These are phyloP conservation scores for Incumbomyces delicatus DNA, from an alignment of 2,329 filamentous ascomycete species.

Conservation along the genomic window DNA sequence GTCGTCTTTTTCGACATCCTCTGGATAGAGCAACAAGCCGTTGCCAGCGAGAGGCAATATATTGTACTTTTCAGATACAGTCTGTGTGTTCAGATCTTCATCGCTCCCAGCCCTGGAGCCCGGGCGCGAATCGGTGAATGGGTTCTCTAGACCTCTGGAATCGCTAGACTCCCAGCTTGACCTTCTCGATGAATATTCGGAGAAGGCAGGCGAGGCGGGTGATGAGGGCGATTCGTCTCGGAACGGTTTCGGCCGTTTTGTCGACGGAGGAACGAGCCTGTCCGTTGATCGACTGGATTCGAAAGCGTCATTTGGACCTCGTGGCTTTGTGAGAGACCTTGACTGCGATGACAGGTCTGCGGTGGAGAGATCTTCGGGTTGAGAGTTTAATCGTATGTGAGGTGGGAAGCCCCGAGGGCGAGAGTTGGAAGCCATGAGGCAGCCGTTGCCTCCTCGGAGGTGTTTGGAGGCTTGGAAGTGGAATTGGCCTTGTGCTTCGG, in stretches of 20 bases:
- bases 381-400: slow-evolving; percentile 57
- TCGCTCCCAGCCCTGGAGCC: slow-evolving; percentile 48
- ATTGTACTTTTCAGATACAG: slow-evolving; percentile 64
- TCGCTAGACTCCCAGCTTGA: slow-evolving; percentile 59
- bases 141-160: slow-evolving; percentile 42
- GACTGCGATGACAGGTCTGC: slow-evolving; percentile 12
- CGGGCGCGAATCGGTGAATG: slow-evolving; percentile 49
- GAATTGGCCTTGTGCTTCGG: no score
- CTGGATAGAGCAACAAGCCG: slow-evolving; percentile 57
- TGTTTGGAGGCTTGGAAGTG: no score
- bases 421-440: not conserved
- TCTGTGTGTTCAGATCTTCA: slow-evolving; percentile 59
- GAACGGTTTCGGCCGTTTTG: slow-evolving; percentile 19
- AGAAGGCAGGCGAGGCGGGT: slow-evolving; percentile 39
- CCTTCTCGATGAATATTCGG: slow-evolving; percentile 48
- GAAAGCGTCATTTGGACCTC: not conserved
- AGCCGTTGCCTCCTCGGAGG: not conserved
- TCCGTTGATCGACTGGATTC: slow-evolving; percentile 12
- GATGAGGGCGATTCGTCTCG: slow-evolving; percentile 41
- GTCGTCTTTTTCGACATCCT: slow-evolving; percentile 66
- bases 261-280: slow-evolving; percentile 19
- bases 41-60: slow-evolving; percentile 51
- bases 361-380: slow-evolving; percentile 42
- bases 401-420: slow-evolving; percentile 30
- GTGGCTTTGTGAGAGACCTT: slow-evolving; percentile 13